A percentile compares a stretch with the other conserved stretches of the same genome.
Evolutionary conservation across 306 rosid species (phyloP).

Genomic region (Fragaria vesca): DNA sequence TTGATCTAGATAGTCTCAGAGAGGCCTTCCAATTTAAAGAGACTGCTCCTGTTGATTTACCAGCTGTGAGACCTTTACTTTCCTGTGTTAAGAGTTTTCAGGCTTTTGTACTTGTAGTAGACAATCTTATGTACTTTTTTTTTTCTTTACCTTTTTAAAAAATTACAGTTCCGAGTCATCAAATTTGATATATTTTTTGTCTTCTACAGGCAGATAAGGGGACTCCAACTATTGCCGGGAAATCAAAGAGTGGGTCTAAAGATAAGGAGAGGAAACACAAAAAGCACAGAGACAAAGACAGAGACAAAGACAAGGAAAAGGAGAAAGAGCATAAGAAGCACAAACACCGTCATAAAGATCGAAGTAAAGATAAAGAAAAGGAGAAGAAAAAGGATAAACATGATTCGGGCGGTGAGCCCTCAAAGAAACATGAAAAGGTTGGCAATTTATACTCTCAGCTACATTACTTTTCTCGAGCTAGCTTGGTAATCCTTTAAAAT

Average conservation of each 20-base stretch:
- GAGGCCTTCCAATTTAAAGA: constrained; percentile 90
- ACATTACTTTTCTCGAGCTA: constrained; percentile 15
- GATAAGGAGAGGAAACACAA: constrained; percentile 95
- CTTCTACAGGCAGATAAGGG: constrained; percentile 82
- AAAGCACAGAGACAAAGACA: constrained; percentile 73
- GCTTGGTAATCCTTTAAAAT: background rate
- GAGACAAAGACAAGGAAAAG: constrained; percentile 66
- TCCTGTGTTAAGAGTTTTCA: constrained; percentile 5
- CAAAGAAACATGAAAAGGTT: constrained; percentile 98
- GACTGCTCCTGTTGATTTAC: constrained; percentile 73
- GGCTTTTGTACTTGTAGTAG: background rate
- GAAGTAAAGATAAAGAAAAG: constrained; percentile 91
- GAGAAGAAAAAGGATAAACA: constrained; percentile 94
- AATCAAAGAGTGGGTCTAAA: constrained; percentile 75
- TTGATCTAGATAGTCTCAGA: constrained; percentile 74
- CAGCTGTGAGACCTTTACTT: constrained; percentile 59
- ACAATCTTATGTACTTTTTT: background rate
- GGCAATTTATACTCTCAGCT: constrained; percentile 26
- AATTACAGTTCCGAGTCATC: background rate
- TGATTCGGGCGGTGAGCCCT: constrained; percentile 75
- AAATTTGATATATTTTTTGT: background rate
- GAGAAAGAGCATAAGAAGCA: constrained; percentile 95
- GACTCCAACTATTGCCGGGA: constrained; percentile 69
- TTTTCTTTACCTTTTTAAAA: background rate
- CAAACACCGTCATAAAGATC: constrained; percentile 79